Base-by-base conservation (phyloP, 805 yeast genomes). In the Sugiyamaella qingdaonensis region DNA sequence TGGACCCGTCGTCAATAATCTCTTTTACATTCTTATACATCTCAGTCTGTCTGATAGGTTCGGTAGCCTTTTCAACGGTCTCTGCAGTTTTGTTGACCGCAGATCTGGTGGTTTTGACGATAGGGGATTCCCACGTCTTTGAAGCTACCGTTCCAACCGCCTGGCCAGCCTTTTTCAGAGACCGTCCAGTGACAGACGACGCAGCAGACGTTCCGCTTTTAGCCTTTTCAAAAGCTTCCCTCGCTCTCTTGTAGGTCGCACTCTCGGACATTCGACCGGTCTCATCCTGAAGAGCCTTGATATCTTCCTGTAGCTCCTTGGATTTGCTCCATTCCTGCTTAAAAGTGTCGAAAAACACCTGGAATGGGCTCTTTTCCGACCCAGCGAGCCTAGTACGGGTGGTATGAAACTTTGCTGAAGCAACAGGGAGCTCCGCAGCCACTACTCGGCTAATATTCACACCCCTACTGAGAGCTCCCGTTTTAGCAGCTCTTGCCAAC, bases 121-220 rank as follows among this genome's bases (percentile, higher is more conserved):
- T 87, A 21, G 94, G 88, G 1, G 97, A 89, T 56, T 94, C 97
- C 99, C 99, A 94, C 0, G 97, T 97, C 55, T 84, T 85, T 37
- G 79, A 76, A 2, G 97, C 98, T 44, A 84, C 95, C 54, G 79
- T 85, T 51, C 97, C 98, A 34, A 94, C 89, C 37, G 84, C 92
- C 63, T 86, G 88, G n/a, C 97, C 97, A 4, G 98, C 94, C 71
- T 86, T 87, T 63, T 82, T 80, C 52, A 88, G 80, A 42, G 89
- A 85, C 67, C 86, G 81, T 11, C 86, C 84, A 5, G 84, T 79
- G 36, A 86, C 86, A 16, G 88, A 78, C 4, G 73, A 62, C 9
- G 68, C 68, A 34, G 63, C 56, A 4, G 59, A 51, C 1, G 80
- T 72, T 8, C 83, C 82, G 65, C 81, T 83, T 64, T 87, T 94